Evolutionary conservation across 352 stramenopile genomes (phyloP).

Genomic region (Phytopythium chamaehyphon): DNA sequence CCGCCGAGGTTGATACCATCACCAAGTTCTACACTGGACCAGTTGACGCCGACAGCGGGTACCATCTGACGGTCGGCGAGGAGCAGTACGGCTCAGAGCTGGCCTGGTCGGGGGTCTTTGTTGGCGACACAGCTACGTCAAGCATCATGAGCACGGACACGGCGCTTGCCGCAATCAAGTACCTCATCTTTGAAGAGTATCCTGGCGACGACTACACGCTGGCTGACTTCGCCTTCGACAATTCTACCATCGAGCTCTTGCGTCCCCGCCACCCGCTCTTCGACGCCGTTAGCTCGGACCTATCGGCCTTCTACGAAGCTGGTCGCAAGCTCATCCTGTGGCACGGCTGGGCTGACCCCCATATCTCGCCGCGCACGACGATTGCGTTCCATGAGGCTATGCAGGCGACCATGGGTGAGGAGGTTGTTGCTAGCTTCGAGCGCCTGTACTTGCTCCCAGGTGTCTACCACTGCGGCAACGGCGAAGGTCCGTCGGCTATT

Average conservation of each 20-base stretch:
- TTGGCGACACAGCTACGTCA: slow-evolving; percentile 10
- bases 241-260: slow-evolving; percentile 23
- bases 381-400: slow-evolving; percentile 33
- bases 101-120: slow-evolving; percentile 28
- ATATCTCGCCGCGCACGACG: slow-evolving; percentile 33
- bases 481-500: slow-evolving; percentile 26
- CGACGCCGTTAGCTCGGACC: slow-evolving; percentile 27
- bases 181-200: slow-evolving; percentile 30
- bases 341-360: slow-evolving; percentile 32
- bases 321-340: slow-evolving; percentile 37
- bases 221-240: slow-evolving; percentile 23
- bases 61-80: slow-evolving; percentile 29
- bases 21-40: slow-evolving; percentile 38
- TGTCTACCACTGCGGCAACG: slow-evolving; percentile 29
- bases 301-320: slow-evolving; percentile 23
- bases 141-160: slow-evolving; percentile 21
- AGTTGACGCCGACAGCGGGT: slow-evolving; percentile 14
- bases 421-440: slow-evolving; percentile 18
- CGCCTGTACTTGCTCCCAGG: slow-evolving; percentile 31
- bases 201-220: slow-evolving; percentile 26
- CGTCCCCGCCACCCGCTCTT: slow-evolving; percentile 23
- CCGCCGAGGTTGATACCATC: slow-evolving; percentile 20
- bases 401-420: slow-evolving; percentile 21
- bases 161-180: slow-evolving; percentile 27
- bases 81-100: slow-evolving; percentile 29